Conservation (phyloP, 495 filamentous ascomycete species). For the Lineolata rhizophorae region DNA sequence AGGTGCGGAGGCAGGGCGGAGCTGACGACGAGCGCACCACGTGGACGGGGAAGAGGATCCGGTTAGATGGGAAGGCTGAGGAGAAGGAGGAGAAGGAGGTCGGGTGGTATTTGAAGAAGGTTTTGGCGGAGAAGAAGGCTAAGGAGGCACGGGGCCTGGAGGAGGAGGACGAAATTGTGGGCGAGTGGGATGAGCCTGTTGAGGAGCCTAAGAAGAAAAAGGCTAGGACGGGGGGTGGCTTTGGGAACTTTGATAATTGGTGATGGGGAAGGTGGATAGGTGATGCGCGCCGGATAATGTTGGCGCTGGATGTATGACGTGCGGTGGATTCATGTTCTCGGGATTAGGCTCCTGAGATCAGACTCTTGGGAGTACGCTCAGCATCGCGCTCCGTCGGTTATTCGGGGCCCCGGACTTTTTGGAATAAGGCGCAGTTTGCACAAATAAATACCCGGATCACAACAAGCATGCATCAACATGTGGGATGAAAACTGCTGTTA, state of each 20-base stretch:
- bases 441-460: too few relatives aligned
- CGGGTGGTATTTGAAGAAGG: slow-evolving; percentile 61
- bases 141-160: slow-evolving; percentile 18
- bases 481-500: too few relatives aligned
- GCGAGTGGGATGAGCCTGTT: slow-evolving; percentile 30
- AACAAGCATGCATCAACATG: too few relatives aligned
- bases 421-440: too few relatives aligned
- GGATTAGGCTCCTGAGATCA: too few relatives aligned
- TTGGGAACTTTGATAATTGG: slow-evolving; percentile 86
- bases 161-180: slow-evolving; percentile 34
- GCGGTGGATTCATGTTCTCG: too few relatives aligned
- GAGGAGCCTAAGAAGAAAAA: slow-evolving; percentile 65
- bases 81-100: slow-evolving; percentile 29
- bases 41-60: slow-evolving; percentile 61
- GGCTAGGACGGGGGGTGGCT: slow-evolving; percentile 48
- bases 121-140: slow-evolving; percentile 17
- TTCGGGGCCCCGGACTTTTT: too few relatives aligned
- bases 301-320: too few relatives aligned
- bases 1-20: slow-evolving; percentile 22
- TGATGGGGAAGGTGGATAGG: too few relatives aligned
- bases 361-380: too few relatives aligned
- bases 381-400: too few relatives aligned
- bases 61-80: slow-evolving; percentile 25
- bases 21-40: slow-evolving; percentile 69
- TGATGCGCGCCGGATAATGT: too few relatives aligned